phyloP scores from a whole-genome alignment of 2,329 filamentous ascomycete species.

The Ophiocordyceps camponoti-floridani region DNA sequence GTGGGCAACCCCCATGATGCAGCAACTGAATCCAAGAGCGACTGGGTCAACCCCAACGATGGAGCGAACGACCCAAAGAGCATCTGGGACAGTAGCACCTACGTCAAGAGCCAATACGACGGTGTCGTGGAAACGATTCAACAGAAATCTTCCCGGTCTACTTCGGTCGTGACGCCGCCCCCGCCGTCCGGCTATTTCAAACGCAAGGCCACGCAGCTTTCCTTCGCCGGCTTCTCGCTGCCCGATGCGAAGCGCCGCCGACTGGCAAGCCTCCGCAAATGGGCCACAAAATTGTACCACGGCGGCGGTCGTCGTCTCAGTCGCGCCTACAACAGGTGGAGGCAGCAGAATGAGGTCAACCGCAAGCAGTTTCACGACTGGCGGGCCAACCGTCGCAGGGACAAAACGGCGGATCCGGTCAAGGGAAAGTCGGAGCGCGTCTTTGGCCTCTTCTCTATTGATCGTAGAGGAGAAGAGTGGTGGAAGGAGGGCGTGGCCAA shows the following conservation, averaged over 20 bases:
- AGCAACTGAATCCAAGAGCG: background rate
- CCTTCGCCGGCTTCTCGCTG: conserved; percentile 10
- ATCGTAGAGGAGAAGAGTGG: conserved; percentile 12
- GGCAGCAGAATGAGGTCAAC: conserved; percentile 8
- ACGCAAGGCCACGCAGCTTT: conserved; percentile 14
- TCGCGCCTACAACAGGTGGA: conserved; percentile 10
- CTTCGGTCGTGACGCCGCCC: background rate
- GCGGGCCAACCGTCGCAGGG: conserved; percentile 10
- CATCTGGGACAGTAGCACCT: conserved; percentile 1
- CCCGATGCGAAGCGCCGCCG: conserved; percentile 10
- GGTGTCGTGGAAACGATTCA: conserved; percentile 6
- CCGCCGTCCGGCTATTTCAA: conserved; percentile 7
- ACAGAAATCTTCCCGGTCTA: background rate
- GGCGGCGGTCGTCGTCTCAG: conserved; percentile 9
- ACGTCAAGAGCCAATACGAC: conserved; percentile 8
- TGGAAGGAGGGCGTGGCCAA: conserved; percentile 16
- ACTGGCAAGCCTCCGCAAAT: conserved; percentile 10
- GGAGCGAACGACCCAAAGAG: background rate
- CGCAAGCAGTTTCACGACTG: conserved; percentile 10
- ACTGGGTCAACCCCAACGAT: too few species aligned
- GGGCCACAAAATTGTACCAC: conserved; percentile 11
- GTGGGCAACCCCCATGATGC: background rate
- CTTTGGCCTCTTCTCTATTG: conserved; percentile 8
- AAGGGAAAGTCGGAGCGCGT: conserved; percentile 9
- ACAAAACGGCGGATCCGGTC: conserved; percentile 7